Evolutionary conservation across 129 eudicot genomes (phyloP), one percentile per base, ranked within the genome.

Genomic region (Ambrosia artemisiifolia): DNA sequence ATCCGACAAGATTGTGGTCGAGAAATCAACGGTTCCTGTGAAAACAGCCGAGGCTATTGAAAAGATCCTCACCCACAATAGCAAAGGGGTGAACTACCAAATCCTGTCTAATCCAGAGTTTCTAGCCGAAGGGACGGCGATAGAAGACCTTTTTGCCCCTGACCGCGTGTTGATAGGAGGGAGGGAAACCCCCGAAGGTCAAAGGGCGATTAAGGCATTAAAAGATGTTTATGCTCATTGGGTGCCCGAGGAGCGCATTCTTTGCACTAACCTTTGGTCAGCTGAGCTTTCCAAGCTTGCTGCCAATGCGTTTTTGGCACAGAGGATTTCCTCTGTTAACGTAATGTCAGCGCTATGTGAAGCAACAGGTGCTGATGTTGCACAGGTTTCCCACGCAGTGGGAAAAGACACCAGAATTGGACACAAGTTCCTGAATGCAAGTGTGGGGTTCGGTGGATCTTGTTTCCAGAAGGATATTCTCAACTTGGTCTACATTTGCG

Each of bases 111-210:
- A 89, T 72, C 92, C 96, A 0, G 96, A 89, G 68, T 86, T 89
- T 63, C 81, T 89, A 4, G 96, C 96, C 0, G 96, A 89, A 83
- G 92, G 96, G 8, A 89, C 96, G 0, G 96, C 96, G 16, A 86
- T 89, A 30, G 49, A 82, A 49, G 96, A 89, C 76, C 90, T 89
- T 74, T 83, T 89, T 6, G 88, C 79, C 76, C 92, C 96, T 8
- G 96, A 89, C 42, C 85, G 96, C n/a, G 96, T 89, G 60, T 82
- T 89, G 63, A 89, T 86, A 5, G 96, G 96, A 75, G 96, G 96
- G 7, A 50, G 96, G 17, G 96, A 89, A 67, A 89, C 92, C 49
- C 83, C 85, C 0, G 90, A 75, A 0, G 96, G 96, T 30, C 86
- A 80, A 75, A 86, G 78, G 83, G 96, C 92, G 2, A 75, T 89